Percentiles rank a stretch among this genome's conserved stretches.
These are phyloP conservation scores for Fusarium devonianum DNA, from an alignment of 2,329 filamentous ascomycete species.

Conservation along the genomic window DNA sequence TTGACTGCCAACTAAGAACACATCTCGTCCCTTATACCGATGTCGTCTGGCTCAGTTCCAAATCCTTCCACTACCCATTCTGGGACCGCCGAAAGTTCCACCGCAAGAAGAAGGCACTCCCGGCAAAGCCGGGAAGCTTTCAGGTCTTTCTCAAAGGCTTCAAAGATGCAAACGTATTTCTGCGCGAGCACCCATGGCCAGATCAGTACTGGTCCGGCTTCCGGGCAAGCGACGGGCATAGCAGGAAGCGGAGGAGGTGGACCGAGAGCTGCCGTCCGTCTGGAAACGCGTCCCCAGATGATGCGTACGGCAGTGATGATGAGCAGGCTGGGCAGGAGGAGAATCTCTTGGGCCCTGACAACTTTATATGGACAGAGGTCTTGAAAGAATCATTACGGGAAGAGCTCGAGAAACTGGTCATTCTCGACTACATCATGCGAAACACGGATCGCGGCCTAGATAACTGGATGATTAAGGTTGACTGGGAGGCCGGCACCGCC, in stretches of 20 bases:
- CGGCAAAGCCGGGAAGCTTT: conserved; percentile 92
- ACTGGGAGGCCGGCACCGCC: conserved; percentile 82
- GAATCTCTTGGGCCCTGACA: conserved; percentile 59
- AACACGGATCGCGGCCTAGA: conserved; percentile 96
- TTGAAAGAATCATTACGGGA: conserved; percentile 93
- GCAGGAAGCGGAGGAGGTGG: conserved; percentile 70
- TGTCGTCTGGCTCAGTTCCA: conserved; percentile 91
- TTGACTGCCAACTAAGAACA: conserved; percentile 88
- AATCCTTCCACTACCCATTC: conserved; percentile 97
- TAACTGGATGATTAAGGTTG: conserved; percentile 99
- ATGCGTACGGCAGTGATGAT: conserved; percentile 70
- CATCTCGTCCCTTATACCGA: conserved; percentile 96
- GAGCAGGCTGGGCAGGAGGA: conserved; percentile 58
- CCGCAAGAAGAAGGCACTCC: conserved; percentile 84
- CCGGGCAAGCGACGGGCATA: conserved; percentile 70
- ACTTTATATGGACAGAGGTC: conserved; percentile 85
- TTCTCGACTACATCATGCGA: conserved; percentile 98
- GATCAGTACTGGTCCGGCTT: conserved; percentile 82
- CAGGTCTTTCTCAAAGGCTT: conserved; percentile 97
- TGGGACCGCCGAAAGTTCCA: conserved; percentile 93
- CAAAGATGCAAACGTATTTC: conserved; percentile 95
- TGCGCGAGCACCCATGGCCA: conserved; percentile 95
- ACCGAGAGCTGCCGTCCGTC: conserved; percentile 80
- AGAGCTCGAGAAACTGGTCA: conserved; percentile 95
- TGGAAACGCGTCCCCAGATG: conserved; percentile 58